phyloP scores from a whole-genome alignment of 2,329 filamentous ascomycete genomes.

The Cryphonectria japonica region DNA sequence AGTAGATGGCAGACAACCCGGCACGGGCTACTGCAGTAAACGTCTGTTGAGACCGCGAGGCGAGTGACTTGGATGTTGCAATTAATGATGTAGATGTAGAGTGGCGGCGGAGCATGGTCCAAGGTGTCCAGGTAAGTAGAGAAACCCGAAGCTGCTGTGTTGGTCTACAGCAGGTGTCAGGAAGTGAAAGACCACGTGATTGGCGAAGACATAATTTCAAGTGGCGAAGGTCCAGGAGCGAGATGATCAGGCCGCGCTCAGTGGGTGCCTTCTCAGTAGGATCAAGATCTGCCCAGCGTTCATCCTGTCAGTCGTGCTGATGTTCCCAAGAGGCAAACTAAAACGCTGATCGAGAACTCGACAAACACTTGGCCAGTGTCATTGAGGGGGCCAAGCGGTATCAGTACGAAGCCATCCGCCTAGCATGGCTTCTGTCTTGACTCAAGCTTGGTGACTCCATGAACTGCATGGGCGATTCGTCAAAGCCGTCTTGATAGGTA shows the following conservation, averaged over 20 bases:
- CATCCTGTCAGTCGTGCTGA: background rate
- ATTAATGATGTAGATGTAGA: constrained; percentile 28
- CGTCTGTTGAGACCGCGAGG: constrained; percentile 20
- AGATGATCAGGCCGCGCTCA: background rate
- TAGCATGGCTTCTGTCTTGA: constrained; percentile 56
- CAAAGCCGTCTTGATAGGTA: constrained; percentile 48
- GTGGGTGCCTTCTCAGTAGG: background rate
- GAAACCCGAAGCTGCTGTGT: constrained; percentile 18
- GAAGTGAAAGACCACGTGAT: constrained; percentile 9
- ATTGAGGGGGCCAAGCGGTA: constrained; percentile 2
- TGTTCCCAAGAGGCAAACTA: background rate
- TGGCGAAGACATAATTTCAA: background rate
- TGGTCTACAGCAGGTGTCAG: constrained; percentile 2
- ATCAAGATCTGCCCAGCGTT: background rate
- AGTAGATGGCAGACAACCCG: constrained; percentile 22
- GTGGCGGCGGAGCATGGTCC: constrained; percentile 18
- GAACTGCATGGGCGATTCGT: constrained; percentile 49
- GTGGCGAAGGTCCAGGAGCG: background rate
- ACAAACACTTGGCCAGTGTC: constrained; percentile 1
- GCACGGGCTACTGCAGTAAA: constrained; percentile 15
- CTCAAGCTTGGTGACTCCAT: constrained; percentile 48
- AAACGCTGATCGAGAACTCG: constrained; percentile 3
- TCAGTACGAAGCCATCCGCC: constrained; percentile 65
- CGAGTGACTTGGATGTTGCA: constrained; percentile 26
- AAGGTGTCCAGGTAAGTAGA: background rate